Evolutionary conservation across 805 yeast species (phyloP).

Genomic region (Cyberlindnera euphorbiiphila): DNA sequence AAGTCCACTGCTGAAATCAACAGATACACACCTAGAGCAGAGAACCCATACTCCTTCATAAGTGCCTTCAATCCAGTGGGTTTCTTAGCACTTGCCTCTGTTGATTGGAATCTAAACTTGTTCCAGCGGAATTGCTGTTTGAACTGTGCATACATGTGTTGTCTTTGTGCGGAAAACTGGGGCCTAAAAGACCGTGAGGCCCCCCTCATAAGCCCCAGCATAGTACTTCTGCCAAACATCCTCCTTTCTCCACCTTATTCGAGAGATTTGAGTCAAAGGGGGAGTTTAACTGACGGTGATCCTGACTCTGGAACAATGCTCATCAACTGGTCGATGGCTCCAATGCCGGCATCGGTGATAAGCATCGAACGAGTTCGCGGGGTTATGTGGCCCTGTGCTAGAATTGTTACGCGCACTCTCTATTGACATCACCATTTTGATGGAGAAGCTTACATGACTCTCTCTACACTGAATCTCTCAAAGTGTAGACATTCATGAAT

Average conservation of each 20-base stretch:
- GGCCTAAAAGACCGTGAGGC: constrained; percentile 3
- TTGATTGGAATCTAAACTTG: constrained; percentile 13
- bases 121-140: constrained; percentile 8
- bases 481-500: no score
- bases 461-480: no score
- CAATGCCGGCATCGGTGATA: neutral
- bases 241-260: no score
- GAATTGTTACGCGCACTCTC: no score
- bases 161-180: constrained; percentile 8
- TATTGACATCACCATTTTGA: no score
- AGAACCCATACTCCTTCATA: constrained; percentile 83
- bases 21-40: constrained; percentile 83
- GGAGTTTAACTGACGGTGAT: neutral
- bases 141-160: constrained; percentile 7
- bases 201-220: constrained; percentile 12
- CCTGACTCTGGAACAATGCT: neutral
- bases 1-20: constrained; percentile 71
- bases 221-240: constrained; percentile 1
- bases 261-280: no score
- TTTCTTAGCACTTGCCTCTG: constrained; percentile 16
- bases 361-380: neutral
- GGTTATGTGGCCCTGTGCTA: neutral
- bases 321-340: constrained; percentile 1
- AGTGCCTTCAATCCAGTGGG: constrained; percentile 48
- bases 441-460: no score